phyloP scores from a whole-genome alignment of 352 stramenopile genomes.

The Phytopythium montanum region DNA sequence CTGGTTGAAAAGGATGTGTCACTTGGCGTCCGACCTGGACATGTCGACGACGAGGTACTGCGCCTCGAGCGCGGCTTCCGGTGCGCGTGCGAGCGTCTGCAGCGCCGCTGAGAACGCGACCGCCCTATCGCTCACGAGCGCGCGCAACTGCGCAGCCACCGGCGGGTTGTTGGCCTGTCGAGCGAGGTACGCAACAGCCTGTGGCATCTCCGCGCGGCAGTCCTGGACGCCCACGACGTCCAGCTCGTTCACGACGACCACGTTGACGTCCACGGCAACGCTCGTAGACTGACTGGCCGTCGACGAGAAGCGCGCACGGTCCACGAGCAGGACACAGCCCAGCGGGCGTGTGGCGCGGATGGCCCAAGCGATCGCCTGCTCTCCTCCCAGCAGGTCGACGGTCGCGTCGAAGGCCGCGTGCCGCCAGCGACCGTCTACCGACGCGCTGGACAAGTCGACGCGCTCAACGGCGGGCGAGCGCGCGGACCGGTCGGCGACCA shows the following conservation, averaged over 20 bases:
- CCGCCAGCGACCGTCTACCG: not conserved
- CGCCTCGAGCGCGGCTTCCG: not conserved
- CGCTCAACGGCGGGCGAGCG: not conserved
- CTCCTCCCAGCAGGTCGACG: slow-evolving; percentile 47
- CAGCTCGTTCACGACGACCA: slow-evolving; percentile 67
- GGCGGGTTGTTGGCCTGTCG: slow-evolving; percentile 14
- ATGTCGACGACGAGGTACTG: slow-evolving; percentile 4
- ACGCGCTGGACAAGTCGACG: slow-evolving; percentile 2
- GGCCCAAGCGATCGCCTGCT: slow-evolving; percentile 39
- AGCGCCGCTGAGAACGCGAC: slow-evolving; percentile 3
- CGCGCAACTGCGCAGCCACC: slow-evolving; percentile 16
- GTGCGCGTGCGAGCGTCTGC: not conserved
- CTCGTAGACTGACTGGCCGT: slow-evolving; percentile 21
- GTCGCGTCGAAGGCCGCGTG: slow-evolving; percentile 28
- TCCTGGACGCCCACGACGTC: slow-evolving; percentile 36
- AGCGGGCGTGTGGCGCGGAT: slow-evolving; percentile 41
- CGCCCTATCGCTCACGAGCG: not conserved
- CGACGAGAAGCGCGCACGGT: slow-evolving; percentile 27
- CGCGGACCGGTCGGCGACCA: slow-evolving; percentile 19
- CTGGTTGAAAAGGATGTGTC: no score
- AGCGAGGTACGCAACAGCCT: slow-evolving; percentile 43
- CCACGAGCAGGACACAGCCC: slow-evolving; percentile 37
- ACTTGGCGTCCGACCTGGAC: no score
- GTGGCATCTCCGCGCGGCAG: slow-evolving; percentile 21
- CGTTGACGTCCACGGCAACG: slow-evolving; percentile 63